Base-by-base conservation (phyloP, 2,329 filamentous ascomycete species). In the Ascochyta clinopodiicola region DNA sequence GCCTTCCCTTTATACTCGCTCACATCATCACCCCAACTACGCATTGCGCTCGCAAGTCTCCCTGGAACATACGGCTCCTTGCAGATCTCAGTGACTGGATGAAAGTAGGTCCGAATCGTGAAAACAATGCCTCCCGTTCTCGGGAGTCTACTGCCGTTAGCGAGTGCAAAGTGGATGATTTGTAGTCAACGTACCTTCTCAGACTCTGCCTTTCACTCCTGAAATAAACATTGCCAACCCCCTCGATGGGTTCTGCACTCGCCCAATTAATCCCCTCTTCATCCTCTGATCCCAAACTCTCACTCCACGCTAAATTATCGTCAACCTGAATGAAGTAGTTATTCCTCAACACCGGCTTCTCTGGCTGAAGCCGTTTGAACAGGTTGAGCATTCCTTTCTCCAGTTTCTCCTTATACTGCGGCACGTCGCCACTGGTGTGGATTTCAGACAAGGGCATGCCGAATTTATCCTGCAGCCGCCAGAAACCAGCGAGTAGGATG, bases 291-390 rank as follows among this genome's bases (percentile, higher is more conserved):
- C 91, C 91, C 62, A 96, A 93, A 65, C 86, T 90, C 67, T 81
- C 78, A 56, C 87, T 90, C 91, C 91, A 96, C 0, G 88, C 80
- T 1, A 96, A 79, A 5, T 82, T 76, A 52, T 92, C 90, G 68
- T 96, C 91, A 1, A 95, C 90, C 76, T 96, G 91, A 60, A 96
- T 84, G 78, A 96, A 96, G 76, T 95, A 96, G 71, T 95, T 94
- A 71, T 93, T 91, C 55, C 91, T 81, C 19, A 86, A 64, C 22
- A 89, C 84, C 0, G 86, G 82, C 39, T 86, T 84, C 37, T 91
- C 86, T 1, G 88, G 88, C 67, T 84, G 82, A 0, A 95, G 74
- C 0, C 91, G 79, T 0, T 84, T 81, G 78, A 96, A 95, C 78
- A 96, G 92, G 71, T 89, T 91, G 78, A 83, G 83, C 90, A 93